A percentile compares a stretch with the other conserved stretches of the same genome.
Evolutionary conservation across 345 rosid species (phyloP).

Genomic region (Kandelia obovata): DNA sequence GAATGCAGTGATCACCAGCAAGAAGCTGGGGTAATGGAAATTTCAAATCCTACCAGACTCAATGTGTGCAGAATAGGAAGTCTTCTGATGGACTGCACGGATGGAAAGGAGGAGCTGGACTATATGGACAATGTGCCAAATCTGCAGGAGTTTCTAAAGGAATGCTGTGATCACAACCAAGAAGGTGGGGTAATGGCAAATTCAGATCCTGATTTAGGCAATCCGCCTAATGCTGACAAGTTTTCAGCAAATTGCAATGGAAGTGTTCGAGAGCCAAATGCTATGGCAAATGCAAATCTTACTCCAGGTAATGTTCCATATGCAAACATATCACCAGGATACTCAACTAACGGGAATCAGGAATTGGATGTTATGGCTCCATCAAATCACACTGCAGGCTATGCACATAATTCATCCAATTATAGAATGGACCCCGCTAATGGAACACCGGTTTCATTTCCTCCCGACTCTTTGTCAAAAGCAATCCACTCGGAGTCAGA

Average conservation of each 20-base stretch:
- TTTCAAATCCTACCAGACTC: neutral
- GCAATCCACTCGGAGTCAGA: neutral
- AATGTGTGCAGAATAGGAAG: neutral
- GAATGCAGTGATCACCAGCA: neutral
- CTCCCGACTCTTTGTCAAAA: neutral
- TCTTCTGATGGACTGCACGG: neutral
- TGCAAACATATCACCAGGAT: neutral
- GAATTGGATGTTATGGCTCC: neutral
- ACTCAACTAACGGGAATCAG: neutral
- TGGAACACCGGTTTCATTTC: neutral
- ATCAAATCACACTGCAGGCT: neutral
- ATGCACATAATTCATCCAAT: neutral
- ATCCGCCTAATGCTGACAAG: neutral
- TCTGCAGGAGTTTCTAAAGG: neutral
- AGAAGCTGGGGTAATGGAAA: neutral
- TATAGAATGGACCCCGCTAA: neutral
- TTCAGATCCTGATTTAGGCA: neutral
- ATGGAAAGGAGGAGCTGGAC: neutral
- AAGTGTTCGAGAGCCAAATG: neutral
- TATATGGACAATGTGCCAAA: neutral
- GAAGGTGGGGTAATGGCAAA: neutral
- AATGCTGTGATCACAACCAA: neutral
- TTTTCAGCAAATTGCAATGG: neutral
- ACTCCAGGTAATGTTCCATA: neutral
- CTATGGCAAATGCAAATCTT: neutral